Conservation (phyloP, 2,329 filamentous ascomycete species). For the Davidsoniella australis region DNA sequence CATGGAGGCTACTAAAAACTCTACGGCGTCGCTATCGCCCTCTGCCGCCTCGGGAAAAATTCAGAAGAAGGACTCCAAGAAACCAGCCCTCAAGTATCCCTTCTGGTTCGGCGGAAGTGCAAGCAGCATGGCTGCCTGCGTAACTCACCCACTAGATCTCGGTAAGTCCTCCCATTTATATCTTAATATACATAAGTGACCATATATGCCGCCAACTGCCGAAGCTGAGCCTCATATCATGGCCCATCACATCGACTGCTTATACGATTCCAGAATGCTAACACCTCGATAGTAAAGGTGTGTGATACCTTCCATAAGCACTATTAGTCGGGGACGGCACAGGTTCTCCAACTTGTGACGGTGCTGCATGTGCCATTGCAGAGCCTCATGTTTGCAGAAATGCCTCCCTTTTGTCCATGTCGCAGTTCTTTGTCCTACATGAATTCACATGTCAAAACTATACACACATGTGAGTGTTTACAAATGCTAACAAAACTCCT, state of each 20-base stretch:
- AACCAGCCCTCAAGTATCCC: conserved; percentile 41
- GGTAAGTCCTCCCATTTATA: conserved; percentile 35
- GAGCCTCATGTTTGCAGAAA: conserved; percentile 6
- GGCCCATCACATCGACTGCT: not conserved
- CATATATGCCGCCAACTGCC: not conserved
- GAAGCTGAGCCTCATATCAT: no score
- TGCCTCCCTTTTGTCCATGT: not conserved
- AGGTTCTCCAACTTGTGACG: no score
- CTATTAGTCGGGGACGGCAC: no score
- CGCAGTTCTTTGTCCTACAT: conserved; percentile 1
- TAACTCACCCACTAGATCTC: conserved; percentile 87
- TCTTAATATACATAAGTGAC: not conserved
- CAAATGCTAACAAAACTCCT: conserved; percentile 2
- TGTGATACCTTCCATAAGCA: conserved; percentile 1
- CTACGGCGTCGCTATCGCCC: not conserved
- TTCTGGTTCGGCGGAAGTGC: conserved; percentile 97
- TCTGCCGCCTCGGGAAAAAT: not conserved
- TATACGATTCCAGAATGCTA: conserved; percentile 15
- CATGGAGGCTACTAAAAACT: conserved; percentile 8
- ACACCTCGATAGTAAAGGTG: conserved; percentile 32
- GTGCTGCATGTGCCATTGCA: not conserved
- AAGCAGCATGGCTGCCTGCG: conserved; percentile 75
- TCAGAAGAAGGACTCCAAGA: conserved; percentile 15
- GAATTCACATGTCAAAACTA: not conserved
- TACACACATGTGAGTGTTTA: not conserved